A percentile compares a stretch with the other conserved stretches of the same genome.
phyloP scores from a whole-genome alignment of 2,329 filamentous ascomycete genomes.

The Ophiostoma sp. region DNA sequence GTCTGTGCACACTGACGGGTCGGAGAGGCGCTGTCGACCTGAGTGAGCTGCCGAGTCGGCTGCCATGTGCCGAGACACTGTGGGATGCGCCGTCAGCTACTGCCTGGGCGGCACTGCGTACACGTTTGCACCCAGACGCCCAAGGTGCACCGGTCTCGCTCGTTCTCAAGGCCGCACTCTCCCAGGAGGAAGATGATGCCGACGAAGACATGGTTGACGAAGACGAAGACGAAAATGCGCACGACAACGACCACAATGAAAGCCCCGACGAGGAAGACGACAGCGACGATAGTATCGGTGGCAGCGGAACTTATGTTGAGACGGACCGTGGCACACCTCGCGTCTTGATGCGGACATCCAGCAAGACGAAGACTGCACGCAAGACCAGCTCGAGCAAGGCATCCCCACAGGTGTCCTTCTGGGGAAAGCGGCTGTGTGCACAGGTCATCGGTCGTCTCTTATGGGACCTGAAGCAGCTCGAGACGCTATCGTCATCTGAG shows the following conservation, averaged over 20 bases:
- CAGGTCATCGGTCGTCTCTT: slow-evolving; percentile 38
- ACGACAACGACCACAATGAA: not conserved
- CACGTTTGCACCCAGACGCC: slow-evolving; percentile 27
- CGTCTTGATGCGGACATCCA: not conserved
- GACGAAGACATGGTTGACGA: not conserved
- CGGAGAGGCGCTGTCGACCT: slow-evolving; percentile 36
- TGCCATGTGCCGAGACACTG: slow-evolving; percentile 36
- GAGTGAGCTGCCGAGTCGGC: slow-evolving; percentile 34
- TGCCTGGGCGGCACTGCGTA: slow-evolving; percentile 34
- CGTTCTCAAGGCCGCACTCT: slow-evolving; percentile 28
- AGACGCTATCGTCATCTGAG: slow-evolving; percentile 33
- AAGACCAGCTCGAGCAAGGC: not conserved
- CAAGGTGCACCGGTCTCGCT: slow-evolving; percentile 28
- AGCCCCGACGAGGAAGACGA: not conserved
- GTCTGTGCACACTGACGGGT: slow-evolving; percentile 36
- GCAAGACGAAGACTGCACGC: not conserved
- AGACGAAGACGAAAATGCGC: not conserved
- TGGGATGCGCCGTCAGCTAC: slow-evolving; percentile 37
- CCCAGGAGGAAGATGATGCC: slow-evolving; percentile 15
- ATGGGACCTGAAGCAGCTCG: slow-evolving; percentile 37
- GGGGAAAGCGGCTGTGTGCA: slow-evolving; percentile 36
- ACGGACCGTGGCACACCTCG: not conserved
- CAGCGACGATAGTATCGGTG: not conserved
- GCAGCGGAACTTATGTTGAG: not conserved
- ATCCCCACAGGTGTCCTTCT: slow-evolving; percentile 27